Percentiles rank a stretch among this genome's conserved stretches.
These are phyloP conservation scores for Amaranthus palmeri DNA, from an alignment of 148 eudicot genomes.

Conservation along the genomic window DNA sequence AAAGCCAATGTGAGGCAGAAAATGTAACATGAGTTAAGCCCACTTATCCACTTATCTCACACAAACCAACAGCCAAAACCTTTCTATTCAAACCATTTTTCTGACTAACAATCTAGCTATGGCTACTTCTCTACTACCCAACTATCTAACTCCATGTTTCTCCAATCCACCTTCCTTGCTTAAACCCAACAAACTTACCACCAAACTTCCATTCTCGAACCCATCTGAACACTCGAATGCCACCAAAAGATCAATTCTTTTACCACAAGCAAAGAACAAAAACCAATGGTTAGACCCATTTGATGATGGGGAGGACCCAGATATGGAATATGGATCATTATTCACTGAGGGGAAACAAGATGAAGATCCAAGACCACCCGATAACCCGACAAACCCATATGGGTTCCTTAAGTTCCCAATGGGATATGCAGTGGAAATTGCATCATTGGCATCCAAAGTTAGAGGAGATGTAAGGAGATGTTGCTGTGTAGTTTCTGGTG, in stretches of 20 bases:
- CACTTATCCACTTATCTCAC: slow-evolving; percentile 23
- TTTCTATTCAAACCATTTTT: neutral
- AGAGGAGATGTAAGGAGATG: slow-evolving; percentile 92
- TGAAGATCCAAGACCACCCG: slow-evolving; percentile 75
- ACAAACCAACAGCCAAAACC: slow-evolving; percentile 3
- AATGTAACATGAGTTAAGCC: slow-evolving; percentile 13
- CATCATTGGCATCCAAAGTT: slow-evolving; percentile 66
- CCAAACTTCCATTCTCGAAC: slow-evolving; percentile 26
- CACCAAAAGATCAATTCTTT: slow-evolving; percentile 19
- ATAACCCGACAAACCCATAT: slow-evolving; percentile 60
- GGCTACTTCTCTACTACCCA: slow-evolving; percentile 63
- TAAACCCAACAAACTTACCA: slow-evolving; percentile 25
- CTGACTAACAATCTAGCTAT: slow-evolving; percentile 16
- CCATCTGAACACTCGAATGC: slow-evolving; percentile 25
- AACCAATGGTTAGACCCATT: slow-evolving; percentile 83
- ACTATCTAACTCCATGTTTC: slow-evolving; percentile 42
- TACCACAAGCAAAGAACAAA: slow-evolving; percentile 49
- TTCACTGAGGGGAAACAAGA: slow-evolving; percentile 72
- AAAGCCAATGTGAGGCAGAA: slow-evolving; percentile 22
- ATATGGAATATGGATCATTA: slow-evolving; percentile 53
- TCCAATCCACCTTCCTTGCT: slow-evolving; percentile 34
- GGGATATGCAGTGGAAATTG: slow-evolving; percentile 69
- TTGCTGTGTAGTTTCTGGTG: slow-evolving; percentile 74
- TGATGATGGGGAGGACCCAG: slow-evolving; percentile 70
- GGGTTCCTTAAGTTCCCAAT: slow-evolving; percentile 82